These are phyloP conservation scores for Colletotrichum gloeosporioides DNA, from an alignment of 2,329 filamentous ascomycete genomes.

Conservation along the genomic window DNA sequence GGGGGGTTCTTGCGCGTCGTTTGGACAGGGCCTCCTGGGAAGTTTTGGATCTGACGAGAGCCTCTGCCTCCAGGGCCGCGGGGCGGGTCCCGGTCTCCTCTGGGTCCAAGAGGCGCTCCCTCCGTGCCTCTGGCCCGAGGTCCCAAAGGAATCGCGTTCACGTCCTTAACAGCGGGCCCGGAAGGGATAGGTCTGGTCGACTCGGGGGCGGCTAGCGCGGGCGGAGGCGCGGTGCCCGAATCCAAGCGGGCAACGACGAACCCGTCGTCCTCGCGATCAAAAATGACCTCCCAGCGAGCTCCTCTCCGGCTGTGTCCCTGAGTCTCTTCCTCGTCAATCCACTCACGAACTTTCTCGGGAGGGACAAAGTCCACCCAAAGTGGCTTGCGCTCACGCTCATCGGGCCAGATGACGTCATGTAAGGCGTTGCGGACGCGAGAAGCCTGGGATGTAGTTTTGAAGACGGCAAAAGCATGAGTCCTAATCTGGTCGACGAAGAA, in stretches of 20 bases:
- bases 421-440: constrained; percentile 77
- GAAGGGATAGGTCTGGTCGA: constrained; percentile 6
- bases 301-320: constrained; percentile 46
- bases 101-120: constrained; percentile 39
- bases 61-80: constrained; percentile 31
- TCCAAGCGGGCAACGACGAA: constrained; percentile 60
- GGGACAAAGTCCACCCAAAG: constrained; percentile 93
- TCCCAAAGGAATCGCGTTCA: constrained; percentile 41
- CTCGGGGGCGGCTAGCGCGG: constrained; percentile 14
- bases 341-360: constrained; percentile 71
- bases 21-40: constrained; percentile 26
- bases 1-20: constrained; percentile 47
- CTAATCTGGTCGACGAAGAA: constrained; percentile 87
- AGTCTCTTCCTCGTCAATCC: constrained; percentile 74
- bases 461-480: constrained; percentile 84
- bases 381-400: constrained; percentile 82
- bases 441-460: constrained; percentile 73
- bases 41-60: constrained; percentile 20
- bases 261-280: constrained; percentile 63
- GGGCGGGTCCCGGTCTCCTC: constrained; percentile 39
- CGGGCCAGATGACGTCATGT: constrained; percentile 84
- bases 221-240: constrained; percentile 17
- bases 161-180: constrained; percentile 24
- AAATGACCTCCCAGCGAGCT: constrained; percentile 75
- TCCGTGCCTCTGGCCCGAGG: constrained; percentile 27